These are phyloP conservation scores for Pichia kudriavzevii DNA, from an alignment of 1,139 yeast genomes.

Conservation along the genomic window DNA sequence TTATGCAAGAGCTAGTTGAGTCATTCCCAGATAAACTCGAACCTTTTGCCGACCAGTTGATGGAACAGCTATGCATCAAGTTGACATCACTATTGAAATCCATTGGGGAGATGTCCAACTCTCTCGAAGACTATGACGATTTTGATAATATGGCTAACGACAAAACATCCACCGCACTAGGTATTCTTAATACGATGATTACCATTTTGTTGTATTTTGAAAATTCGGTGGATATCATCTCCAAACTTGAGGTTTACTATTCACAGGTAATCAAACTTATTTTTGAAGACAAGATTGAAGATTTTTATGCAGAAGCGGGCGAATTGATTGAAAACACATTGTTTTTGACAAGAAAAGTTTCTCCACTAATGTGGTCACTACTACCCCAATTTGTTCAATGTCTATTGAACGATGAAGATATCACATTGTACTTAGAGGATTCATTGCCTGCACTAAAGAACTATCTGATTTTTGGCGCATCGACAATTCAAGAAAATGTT, in stretches of 20 bases:
- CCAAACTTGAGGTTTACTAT: conserved; percentile 62
- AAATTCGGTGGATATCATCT: conserved; percentile 61
- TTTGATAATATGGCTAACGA: conserved; percentile 52
- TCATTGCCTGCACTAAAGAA: conserved; percentile 69
- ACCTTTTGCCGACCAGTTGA: conserved; percentile 87
- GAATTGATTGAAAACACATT: conserved; percentile 84
- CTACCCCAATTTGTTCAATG: conserved; percentile 45
- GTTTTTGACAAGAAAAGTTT: conserved; percentile 61
- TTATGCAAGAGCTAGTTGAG: conserved; percentile 95
- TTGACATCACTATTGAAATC: conserved; percentile 69
- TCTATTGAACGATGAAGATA: conserved; percentile 33
- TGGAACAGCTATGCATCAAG: conserved; percentile 73
- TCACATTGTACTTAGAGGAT: conserved; percentile 58
- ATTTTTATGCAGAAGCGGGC: conserved; percentile 73
- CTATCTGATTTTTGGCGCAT: conserved; percentile 65
- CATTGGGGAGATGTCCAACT: conserved; percentile 51
- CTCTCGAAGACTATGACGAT: conserved; percentile 40
- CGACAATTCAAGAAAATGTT: conserved; percentile 34
- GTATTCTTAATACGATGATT: conserved; percentile 78
- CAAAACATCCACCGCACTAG: conserved; percentile 82
- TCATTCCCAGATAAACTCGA: conserved; percentile 80
- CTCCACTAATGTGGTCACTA: conserved; percentile 71
- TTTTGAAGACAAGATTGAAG: conserved; percentile 58
- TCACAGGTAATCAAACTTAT: conserved; percentile 68
- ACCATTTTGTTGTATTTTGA: conserved; percentile 85